phyloP scores from a whole-genome alignment of 2,329 filamentous ascomycete genomes.

The Ustulina deusta region DNA sequence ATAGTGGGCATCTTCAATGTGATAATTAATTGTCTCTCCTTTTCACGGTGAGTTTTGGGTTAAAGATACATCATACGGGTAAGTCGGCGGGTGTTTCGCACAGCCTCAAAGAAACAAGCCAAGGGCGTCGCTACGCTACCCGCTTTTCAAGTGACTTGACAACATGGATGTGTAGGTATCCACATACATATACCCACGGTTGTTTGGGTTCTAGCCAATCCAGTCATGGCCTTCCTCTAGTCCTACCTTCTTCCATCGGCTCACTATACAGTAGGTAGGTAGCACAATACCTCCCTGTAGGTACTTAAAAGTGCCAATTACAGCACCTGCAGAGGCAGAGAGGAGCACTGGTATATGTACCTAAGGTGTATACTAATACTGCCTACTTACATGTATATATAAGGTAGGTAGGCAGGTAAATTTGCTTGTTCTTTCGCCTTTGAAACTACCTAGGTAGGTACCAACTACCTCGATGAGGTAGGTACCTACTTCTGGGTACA shows the following conservation, averaged over 20 bases:
- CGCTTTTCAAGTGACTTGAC: constrained; percentile 16
- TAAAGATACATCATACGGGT: constrained; percentile 19
- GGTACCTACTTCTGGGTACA: neutral
- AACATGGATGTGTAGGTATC: constrained; percentile 1
- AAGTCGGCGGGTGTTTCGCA: constrained; percentile 31
- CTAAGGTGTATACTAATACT: neutral
- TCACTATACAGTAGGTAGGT: constrained; percentile 3
- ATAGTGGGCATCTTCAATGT: neutral
- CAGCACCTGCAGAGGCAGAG: neutral
- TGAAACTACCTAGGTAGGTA: neutral
- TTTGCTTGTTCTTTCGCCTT: neutral
- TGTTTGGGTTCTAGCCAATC: constrained; percentile 22
- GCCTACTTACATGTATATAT: no score
- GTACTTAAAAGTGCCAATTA: no score
- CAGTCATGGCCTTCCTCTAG: neutral
- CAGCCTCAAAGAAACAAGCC: constrained; percentile 24
- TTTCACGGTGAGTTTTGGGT: neutral
- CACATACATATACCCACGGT: constrained; percentile 1
- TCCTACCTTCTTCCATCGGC: neutral
- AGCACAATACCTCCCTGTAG: neutral
- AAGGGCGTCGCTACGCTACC: constrained; percentile 14
- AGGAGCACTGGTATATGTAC: neutral
- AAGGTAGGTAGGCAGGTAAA: neutral
- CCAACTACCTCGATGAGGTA: neutral
- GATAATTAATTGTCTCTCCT: neutral